Base-by-base conservation (phyloP, 805 yeast species). In the Tetrapisispora fleetii region DNA sequence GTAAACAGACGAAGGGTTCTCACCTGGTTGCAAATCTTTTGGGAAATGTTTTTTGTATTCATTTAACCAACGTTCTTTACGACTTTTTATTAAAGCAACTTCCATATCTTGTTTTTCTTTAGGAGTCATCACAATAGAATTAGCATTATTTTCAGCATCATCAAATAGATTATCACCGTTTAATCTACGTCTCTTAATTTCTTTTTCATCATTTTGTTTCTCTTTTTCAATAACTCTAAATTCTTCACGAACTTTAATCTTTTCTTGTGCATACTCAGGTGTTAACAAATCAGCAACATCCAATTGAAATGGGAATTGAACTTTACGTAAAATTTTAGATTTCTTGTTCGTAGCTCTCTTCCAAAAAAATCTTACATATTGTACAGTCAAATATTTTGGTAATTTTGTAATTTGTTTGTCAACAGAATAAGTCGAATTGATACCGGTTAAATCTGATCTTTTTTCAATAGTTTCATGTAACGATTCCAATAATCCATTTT, bases 291-390 rank as follows among this genome's bases (percentile, higher is more conserved):
- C 97, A 17, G 90, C 77, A 37, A 88, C 73, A 64, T 93, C 99
- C 50, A 91, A 72, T 66, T 86, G 93, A 68, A 89, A 85, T 39
- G 99, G 99, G 70, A 93, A 93, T 54, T 83, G 85, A 24, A 93
- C 99, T 69, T 84, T 88, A 64, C 99, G 81, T 64, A 93, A 74
- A 63, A 93, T 93, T 69, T 93, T 93, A 18, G 96, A 85, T 71
- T 93, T 93, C 68, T 84, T 85, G 54, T 79, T 79, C 3, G 95
- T 85, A 50, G 91, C 95, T 62, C 91, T 79, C 64, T 91, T 86
- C 99, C 99, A 93, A 67, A 81, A 93, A 64, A 93, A 93, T 62
- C 99, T 78, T 53, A 93, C 93, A 68, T 85, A 93, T 64, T 93
- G 95, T 39, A 93, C 88, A 10, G 91, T 85, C 57, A 93, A 73